Conservation (phyloP, 2,329 filamentous ascomycete species). For the Trichoderma gracile region DNA sequence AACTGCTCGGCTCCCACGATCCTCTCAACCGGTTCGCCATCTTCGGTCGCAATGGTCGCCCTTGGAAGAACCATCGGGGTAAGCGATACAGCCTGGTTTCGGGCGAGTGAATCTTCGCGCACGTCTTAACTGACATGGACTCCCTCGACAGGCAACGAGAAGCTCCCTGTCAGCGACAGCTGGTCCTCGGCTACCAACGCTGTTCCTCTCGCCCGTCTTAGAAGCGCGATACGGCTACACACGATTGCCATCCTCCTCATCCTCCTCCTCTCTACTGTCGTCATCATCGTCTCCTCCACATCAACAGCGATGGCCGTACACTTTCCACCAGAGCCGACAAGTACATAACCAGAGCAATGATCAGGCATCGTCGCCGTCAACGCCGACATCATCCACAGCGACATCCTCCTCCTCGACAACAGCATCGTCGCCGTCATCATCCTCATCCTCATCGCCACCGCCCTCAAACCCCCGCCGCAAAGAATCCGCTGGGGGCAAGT, state of each 20-base stretch:
- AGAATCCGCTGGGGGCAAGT: slow-evolving; percentile 37
- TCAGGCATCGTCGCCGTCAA: not conserved
- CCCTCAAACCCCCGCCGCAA: slow-evolving; percentile 27
- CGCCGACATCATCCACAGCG: not conserved
- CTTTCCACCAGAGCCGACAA: slow-evolving; percentile 2
- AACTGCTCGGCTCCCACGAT: not conserved
- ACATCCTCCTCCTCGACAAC: not conserved
- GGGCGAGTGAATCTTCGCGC: no score
- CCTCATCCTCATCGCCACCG: not conserved
- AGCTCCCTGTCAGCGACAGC: slow-evolving; percentile 29
- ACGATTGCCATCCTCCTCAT: not conserved
- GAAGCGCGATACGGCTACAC: slow-evolving; percentile 10
- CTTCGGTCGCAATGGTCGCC: slow-evolving; percentile 12
- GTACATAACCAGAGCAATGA: not conserved
- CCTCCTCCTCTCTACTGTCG: not conserved
- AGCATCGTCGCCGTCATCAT: not conserved
- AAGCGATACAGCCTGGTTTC: not conserved
- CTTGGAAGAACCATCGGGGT: slow-evolving; percentile 18
- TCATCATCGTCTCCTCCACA: not conserved
- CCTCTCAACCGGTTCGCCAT: not conserved
- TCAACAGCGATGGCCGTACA: slow-evolving; percentile 31
- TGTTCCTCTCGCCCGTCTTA: slow-evolving; percentile 12
- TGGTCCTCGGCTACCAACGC: slow-evolving; percentile 27
- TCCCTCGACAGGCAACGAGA: slow-evolving; percentile 27
- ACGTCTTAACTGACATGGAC: not conserved